phyloP scores from a whole-genome alignment of 371 early-diverging fungal species.

The Rhizomucor pusillus region DNA sequence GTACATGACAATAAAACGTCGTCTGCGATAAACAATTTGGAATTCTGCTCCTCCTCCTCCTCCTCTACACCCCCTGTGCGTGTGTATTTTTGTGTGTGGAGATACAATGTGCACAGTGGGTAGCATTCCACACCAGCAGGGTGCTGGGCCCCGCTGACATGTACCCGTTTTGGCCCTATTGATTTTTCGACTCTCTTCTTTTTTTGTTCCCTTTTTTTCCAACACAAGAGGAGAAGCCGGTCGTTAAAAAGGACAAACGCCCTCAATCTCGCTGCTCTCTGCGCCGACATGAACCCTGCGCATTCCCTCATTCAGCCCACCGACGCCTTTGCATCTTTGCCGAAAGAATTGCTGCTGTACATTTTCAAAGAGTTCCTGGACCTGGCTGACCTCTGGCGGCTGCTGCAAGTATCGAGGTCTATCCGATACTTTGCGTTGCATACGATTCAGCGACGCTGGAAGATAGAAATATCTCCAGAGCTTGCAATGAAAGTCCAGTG shows the following conservation, averaged over 20 bases:
- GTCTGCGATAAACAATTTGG: too few relatives aligned
- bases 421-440: conserved; percentile 30
- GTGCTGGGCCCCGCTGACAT: too few relatives aligned
- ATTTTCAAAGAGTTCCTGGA: conserved; percentile 33
- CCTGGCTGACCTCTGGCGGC: conserved; percentile 34
- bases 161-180: too few relatives aligned
- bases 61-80: background rate
- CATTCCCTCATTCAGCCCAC: too few relatives aligned
- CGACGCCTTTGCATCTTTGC: conserved; percentile 23
- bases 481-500: conserved; percentile 38
- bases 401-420: conserved; percentile 28
- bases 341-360: conserved; percentile 40
- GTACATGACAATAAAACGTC: conserved; percentile 32
- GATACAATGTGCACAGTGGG: background rate
- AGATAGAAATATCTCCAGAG: conserved; percentile 30
- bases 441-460: conserved; percentile 35
- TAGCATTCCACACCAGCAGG: too few relatives aligned
- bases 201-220: too few relatives aligned
- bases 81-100: background rate
- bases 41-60: background rate
- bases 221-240: too few relatives aligned
- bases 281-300: too few relatives aligned
- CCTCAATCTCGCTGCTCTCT: too few relatives aligned
- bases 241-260: too few relatives aligned
- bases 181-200: too few relatives aligned